Evolutionary conservation across 1,284 basidiomycete genomes (phyloP), one percentile per base, ranked within the genome.

Genomic region (Anthracocystis setariae): DNA sequence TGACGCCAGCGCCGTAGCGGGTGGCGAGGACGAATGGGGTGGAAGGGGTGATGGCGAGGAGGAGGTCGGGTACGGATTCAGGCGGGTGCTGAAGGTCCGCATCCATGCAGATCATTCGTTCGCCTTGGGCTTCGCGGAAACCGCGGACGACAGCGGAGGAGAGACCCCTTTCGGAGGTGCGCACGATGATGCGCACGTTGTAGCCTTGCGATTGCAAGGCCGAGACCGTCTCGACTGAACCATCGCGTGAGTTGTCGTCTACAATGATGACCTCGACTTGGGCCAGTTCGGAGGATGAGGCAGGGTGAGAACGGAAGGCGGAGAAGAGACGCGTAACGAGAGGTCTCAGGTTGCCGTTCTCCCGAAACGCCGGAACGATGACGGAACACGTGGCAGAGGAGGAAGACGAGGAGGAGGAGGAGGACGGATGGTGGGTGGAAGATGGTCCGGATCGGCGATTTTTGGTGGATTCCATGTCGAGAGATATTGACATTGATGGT

Each of bases 11-110:
- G 7, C 83, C 85, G 73, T 86, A 86, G 8, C 85, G 82, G 12
- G 85, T 86, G 3, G 85, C 85, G 25, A 86, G 80, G 5, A 84
- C 84, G 66, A 86, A 85, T 2, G 73, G 82, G 18, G 77, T 83
- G 17, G 59, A 54, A 8, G 81, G 78, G 0, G 79, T 78, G 15
- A 85, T 68, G 0, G 84, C 73, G 9, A 83, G 79, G 27, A 86
- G 73, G 62, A 85, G 82, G 3, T 76, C 66, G 20, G 84, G 84
- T 0, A 86, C 84, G 20, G 83, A 81, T 73, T 85, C 84, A 1
- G 85, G 85, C 1, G 85, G 85, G 61, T 86, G 85, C 83, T 86
- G 85, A 23, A 86, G 56, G 56, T 86, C 85, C 3, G 85, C 85
- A 61, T 86, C 85, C 85, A 86, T 86, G 61, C 85, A 85, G 51